Evolutionary conservation across 2,329 filamentous ascomycete species (phyloP).

Genomic region (Dothideomycetes sp.): DNA sequence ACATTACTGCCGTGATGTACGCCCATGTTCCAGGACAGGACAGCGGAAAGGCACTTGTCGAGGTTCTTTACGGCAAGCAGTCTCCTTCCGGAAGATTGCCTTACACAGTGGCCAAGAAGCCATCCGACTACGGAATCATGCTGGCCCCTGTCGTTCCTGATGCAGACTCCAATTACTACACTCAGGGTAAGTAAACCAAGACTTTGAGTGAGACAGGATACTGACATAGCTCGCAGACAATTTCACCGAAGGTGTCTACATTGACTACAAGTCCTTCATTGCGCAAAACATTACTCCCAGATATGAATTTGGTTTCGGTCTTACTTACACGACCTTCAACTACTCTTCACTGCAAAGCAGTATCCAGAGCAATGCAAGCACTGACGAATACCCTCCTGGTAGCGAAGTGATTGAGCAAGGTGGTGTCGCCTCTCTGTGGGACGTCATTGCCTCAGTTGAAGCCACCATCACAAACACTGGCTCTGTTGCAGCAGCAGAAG

Average conservation of each 20-base stretch:
- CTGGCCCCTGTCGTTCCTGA: conserved; percentile 23
- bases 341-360: conserved; percentile 24
- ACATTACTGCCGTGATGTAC: conserved; percentile 55
- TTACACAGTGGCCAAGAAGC: conserved; percentile 51
- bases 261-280: conserved; percentile 29
- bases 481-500: conserved; percentile 39
- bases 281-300: conserved; percentile 23
- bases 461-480: conserved; percentile 46
- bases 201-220: not conserved
- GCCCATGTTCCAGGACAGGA: conserved; percentile 58
- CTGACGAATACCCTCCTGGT: conserved; percentile 7
- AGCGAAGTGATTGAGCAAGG: conserved; percentile 17
- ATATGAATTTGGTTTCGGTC: conserved; percentile 29
- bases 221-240: conserved; percentile 14
- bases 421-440: conserved; percentile 34
- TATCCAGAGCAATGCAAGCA: conserved; percentile 22
- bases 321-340: conserved; percentile 30
- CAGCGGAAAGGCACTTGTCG: conserved; percentile 46
- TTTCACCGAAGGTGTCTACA: conserved; percentile 29
- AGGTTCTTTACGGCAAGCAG: conserved; percentile 49
- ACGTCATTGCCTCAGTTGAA: conserved; percentile 40
- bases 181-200: conserved; percentile 10
- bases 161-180: conserved; percentile 13
- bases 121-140: conserved; percentile 46
- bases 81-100: conserved; percentile 52